These are phyloP conservation scores for Talaromyces sp. DNA, from an alignment of 2,329 filamentous ascomycete species.

Conservation along the genomic window DNA sequence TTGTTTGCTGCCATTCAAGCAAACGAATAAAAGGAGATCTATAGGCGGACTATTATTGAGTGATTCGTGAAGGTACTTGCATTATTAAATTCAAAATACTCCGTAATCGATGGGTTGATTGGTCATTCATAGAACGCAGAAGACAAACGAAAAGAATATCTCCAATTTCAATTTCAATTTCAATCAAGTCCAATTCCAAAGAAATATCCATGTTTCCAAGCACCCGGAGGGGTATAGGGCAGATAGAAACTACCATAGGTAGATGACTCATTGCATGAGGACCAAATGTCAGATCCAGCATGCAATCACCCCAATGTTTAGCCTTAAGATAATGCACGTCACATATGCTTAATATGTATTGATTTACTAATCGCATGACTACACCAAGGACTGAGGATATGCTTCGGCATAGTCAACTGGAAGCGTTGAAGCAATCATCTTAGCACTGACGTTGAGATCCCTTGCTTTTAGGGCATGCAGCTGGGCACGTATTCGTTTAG, in stretches of 20 bases:
- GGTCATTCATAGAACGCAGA: not conserved
- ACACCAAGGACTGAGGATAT: too few species aligned
- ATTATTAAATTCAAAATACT: not conserved
- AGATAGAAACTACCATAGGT: not conserved
- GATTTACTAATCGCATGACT: not conserved
- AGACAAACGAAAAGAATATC: not conserved
- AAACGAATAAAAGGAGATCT: not conserved
- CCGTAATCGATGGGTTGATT: not conserved
- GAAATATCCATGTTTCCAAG: too few species aligned
- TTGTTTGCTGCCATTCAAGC: not conserved
- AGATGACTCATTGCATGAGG: not conserved
- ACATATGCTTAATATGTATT: not conserved
- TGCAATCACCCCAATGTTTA: not conserved
- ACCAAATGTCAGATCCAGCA: not conserved
- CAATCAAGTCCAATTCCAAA: too few species aligned
- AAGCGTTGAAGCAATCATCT: not conserved
- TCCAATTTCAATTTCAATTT: not conserved
- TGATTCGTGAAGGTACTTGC: not conserved
- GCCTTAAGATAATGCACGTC: not conserved
- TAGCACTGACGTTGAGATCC: not conserved
- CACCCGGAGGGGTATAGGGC: not conserved
- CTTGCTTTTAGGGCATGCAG: slow-evolving; percentile 10
- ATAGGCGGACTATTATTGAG: not conserved
- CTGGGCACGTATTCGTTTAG: not conserved
- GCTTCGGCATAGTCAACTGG: not conserved